Evolutionary conservation across 202 grass and related monocot genomes (phyloP), one percentile per base, ranked within the genome.

Genomic region (Zizania palustris): DNA sequence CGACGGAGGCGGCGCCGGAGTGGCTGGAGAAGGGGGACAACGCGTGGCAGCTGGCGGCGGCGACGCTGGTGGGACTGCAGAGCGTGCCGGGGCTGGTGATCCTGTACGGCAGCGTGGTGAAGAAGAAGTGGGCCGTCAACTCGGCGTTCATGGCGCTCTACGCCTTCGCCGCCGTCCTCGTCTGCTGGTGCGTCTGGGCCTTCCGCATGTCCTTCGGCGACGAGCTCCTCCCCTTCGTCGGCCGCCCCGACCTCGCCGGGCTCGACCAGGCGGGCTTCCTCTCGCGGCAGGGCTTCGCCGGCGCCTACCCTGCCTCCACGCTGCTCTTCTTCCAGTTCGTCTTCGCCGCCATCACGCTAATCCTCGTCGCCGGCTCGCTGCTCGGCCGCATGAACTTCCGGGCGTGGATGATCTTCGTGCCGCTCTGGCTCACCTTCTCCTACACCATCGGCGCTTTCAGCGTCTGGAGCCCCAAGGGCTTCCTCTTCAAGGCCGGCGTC

Each of bases 191-290:
- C 71, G 60, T 88, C 8, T 90, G 86, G 84, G 93, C 66, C 56
- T 96, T 96, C 70, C 87, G 89, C 71, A 92, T 88, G 92, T 89
- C 92, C 8, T 96, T 96, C 75, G 92, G 92, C 42, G 84, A 92
- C 14, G 56, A 50, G 41, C 72, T 96, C 61, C 74, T 89, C 37
- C 73, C 82, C 12, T 76, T 87, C 80, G 84, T 89, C 0, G 92
- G 92, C 40, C 81, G 83, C n/a, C 92, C 88, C 3, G 92, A 91
- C 65, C 65, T 86, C 64, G 19, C 77, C 68, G 84, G 72, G 39
- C 86, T 91, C 34, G 61, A 51, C 11, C 73, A 59, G 63, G 63
- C 28, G 14, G 69, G 69, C 20, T 86, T 87, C 72, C 80, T 89
- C 66, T 60, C 87, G 22, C 36, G 44, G 12, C 86, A 87, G 86